Base-by-base conservation (phyloP, 2,329 filamentous ascomycete genomes). In the Pleoardoris graminearum region DNA sequence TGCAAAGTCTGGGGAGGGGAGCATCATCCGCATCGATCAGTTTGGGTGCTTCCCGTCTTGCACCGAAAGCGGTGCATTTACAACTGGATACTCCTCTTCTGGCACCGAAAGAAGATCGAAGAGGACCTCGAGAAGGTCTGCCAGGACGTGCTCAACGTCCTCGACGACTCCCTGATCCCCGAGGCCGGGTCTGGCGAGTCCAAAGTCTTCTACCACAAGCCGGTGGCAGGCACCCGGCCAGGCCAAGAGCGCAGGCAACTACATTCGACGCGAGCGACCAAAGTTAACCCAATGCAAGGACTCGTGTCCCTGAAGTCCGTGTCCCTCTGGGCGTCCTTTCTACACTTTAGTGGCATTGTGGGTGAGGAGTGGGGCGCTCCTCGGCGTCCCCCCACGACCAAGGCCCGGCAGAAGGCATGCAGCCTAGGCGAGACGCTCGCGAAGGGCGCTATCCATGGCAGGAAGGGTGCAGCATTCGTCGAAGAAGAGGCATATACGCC, bases 181-280 rank as follows among this genome's bases (percentile, higher is more conserved):
- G 93, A 94, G 80, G 93, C 93, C 75, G 89, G 94, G 80, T 89
- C 90, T 65, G 93, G 93, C 81, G 93, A 97, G 85, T 96, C 91
- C 77, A 97, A 97, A 87, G 93, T 97, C 76, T 97, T 97, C 80
- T 97, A 97, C 84, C 92, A 97, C 88, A 97, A 97, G 87, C n/a
- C n/a, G n/a, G n/a, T n/a, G n/a, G n/a, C n/a, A n/a, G n/a, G n/a
- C n/a, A n/a, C n/a, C n/a, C n/a, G n/a, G n/a, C n/a, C n/a, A n/a
- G n/a, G n/a, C n/a, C n/a, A n/a, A n/a, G n/a, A n/a, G n/a, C n/a
- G n/a, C n/a, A n/a, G n/a, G n/a, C n/a, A n/a, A n/a, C n/a, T n/a
- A n/a, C n/a, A n/a, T n/a, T n/a, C n/a, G n/a, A n/a, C n/a, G n/a
- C n/a, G n/a, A n/a, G n/a, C n/a, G n/a, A n/a, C n/a, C n/a, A n/a